Evolutionary conservation across 1,284 basidiomycete genomes (phyloP).

Genomic region (Hypsizygus ulmarius): DNA sequence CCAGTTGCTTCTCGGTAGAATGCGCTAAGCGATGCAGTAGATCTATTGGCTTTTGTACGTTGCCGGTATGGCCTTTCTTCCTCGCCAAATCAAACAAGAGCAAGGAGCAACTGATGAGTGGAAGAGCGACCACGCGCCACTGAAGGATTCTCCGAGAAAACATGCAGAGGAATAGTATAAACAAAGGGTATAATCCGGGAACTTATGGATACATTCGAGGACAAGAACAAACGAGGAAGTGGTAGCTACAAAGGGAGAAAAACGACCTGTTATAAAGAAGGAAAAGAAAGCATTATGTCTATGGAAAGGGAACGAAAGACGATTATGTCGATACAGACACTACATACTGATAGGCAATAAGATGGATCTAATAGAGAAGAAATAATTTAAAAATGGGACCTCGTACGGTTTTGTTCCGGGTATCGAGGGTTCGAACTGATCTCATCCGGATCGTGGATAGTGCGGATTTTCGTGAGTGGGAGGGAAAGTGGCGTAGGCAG

Average conservation of each 20-base stretch:
- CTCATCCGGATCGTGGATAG: conserved; percentile 23
- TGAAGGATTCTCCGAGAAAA: conserved; percentile 2
- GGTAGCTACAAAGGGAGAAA: conserved; percentile 24
- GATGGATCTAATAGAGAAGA: conserved; percentile 8
- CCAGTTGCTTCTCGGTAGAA: not conserved
- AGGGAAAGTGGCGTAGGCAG: conserved; percentile 20
- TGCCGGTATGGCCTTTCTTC: conserved; percentile 41
- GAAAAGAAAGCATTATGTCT: conserved; percentile 12
- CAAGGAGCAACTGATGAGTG: conserved; percentile 16
- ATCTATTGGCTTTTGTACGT: conserved; percentile 48
- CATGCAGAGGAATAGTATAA: not conserved
- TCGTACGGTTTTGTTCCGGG: conserved; percentile 4
- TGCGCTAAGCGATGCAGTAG: conserved; percentile 23
- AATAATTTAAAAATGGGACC: not conserved
- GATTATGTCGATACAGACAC: conserved; percentile 22
- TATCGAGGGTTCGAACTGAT: not conserved
- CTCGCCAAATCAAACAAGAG: conserved; percentile 45
- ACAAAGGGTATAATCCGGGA: conserved; percentile 9
- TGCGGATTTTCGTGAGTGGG: conserved; percentile 24
- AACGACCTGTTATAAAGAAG: conserved; percentile 5
- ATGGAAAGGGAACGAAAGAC: conserved; percentile 13
- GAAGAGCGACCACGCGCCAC: conserved; percentile 9
- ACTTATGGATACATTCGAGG: conserved; percentile 28
- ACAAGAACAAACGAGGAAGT: conserved; percentile 10
- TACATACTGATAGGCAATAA: conserved; percentile 10